A percentile compares a stretch with the other conserved stretches of the same genome.
phyloP scores from a whole-genome alignment of 2,329 filamentous ascomycete species.

The Trichoderma sp. region DNA sequence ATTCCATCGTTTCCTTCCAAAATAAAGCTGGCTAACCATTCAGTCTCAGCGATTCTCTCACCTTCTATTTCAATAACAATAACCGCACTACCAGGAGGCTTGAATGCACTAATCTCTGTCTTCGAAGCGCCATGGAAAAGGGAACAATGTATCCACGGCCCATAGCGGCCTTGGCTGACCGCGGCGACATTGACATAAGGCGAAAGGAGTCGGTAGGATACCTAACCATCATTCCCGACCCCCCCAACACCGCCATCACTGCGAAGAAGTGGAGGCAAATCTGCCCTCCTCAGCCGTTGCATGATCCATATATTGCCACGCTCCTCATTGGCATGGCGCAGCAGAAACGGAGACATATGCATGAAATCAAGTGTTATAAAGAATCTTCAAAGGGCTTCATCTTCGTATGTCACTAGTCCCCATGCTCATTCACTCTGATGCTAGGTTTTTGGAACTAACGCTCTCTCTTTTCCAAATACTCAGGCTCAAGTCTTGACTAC shows the following conservation, averaged over 20 bases:
- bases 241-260: background rate
- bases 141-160: background rate
- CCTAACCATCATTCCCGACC: background rate
- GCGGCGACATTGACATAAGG: background rate
- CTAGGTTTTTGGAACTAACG: background rate
- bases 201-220: background rate
- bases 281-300: background rate
- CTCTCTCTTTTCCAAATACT: background rate
- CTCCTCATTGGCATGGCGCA: slow-evolving; percentile 6
- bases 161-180: background rate
- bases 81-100: background rate
- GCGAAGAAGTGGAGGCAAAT: background rate
- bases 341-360: background rate
- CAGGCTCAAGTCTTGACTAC: slow-evolving; percentile 2
- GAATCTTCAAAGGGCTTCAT: background rate
- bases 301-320: slow-evolving; percentile 4
- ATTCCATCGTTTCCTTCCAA: too few relatives aligned
- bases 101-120: background rate
- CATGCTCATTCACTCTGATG: background rate
- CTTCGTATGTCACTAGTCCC: background rate
- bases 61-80: background rate
- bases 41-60: background rate
- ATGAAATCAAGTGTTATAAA: background rate
- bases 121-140: background rate
- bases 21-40: background rate